Conservation (phyloP, 2,329 filamentous ascomycete species). For the Elsinoe arachidis region DNA sequence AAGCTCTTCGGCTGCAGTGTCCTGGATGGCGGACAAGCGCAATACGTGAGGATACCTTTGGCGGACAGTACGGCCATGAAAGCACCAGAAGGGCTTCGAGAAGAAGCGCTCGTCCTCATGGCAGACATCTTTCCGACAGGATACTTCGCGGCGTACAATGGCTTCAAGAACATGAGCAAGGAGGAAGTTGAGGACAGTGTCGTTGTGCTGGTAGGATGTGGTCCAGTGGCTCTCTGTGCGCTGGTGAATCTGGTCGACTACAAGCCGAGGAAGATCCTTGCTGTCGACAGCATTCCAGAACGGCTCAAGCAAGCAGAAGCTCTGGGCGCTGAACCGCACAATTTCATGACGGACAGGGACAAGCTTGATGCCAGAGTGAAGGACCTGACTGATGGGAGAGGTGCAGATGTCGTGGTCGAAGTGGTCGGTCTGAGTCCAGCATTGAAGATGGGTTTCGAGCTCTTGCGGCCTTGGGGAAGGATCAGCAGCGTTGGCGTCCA, state of each 20-base stretch:
- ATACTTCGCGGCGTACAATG: slow-evolving; percentile 74
- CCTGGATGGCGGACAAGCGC: slow-evolving; percentile 26
- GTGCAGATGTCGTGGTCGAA: slow-evolving; percentile 72
- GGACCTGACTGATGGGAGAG: slow-evolving; percentile 67
- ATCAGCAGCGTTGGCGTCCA: slow-evolving; percentile 43
- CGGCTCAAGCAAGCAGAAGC: slow-evolving; percentile 63
- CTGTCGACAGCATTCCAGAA: slow-evolving; percentile 50
- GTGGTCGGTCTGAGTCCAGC: slow-evolving; percentile 42
- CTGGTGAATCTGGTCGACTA: slow-evolving; percentile 68
- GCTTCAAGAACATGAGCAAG: slow-evolving; percentile 53
- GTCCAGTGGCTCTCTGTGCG: slow-evolving; percentile 71
- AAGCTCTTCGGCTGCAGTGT: slow-evolving; percentile 59
- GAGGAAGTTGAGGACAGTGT: slow-evolving; percentile 57
- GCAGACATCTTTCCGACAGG: slow-evolving; percentile 83
- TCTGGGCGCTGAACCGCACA: slow-evolving; percentile 74
- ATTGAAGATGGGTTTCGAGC: slow-evolving; percentile 39
- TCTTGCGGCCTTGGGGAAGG: slow-evolving; percentile 41
- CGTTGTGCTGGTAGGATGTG: slow-evolving; percentile 75
- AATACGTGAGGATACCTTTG: slow-evolving; percentile 60
- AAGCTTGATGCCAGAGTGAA: slow-evolving; percentile 60
- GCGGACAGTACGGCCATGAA: slow-evolving; percentile 75
- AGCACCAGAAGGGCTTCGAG: slow-evolving; percentile 61
- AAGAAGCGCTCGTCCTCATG: slow-evolving; percentile 74
- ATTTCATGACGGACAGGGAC: slow-evolving; percentile 60
- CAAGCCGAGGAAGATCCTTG: slow-evolving; percentile 66